These are phyloP conservation scores for Tritrichomonas musculus DNA, from an alignment of 208 protist genomes.

Conservation along the genomic window DNA sequence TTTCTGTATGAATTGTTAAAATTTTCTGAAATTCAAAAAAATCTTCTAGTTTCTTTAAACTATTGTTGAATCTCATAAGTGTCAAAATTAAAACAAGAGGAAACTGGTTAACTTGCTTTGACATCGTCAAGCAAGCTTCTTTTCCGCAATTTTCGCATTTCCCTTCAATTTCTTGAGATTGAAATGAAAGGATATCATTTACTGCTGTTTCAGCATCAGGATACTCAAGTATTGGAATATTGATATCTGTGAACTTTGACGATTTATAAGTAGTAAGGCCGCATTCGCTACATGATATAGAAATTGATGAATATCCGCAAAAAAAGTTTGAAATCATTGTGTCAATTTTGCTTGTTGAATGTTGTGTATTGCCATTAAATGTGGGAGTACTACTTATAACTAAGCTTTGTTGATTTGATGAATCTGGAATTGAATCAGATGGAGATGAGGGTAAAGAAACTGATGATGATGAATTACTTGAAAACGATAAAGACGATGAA, in stretches of 20 bases:
- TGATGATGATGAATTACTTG: too few species aligned
- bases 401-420: background rate
- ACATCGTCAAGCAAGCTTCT: background rate
- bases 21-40: background rate
- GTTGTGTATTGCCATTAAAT: background rate
- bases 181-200: background rate
- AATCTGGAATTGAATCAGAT: background rate
- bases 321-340: background rate
- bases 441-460: background rate
- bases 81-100: conserved; percentile 15
- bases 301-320: background rate
- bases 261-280: background rate
- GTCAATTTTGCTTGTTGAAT: background rate
- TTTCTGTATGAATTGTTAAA: too few species aligned
- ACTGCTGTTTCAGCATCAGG: background rate
- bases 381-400: background rate
- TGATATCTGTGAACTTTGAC: background rate
- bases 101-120: background rate
- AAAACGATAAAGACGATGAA: background rate
- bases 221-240: background rate
- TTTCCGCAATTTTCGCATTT: background rate
- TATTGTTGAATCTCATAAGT: background rate
- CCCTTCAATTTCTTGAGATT: background rate
- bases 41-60: background rate
- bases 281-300: background rate